Evolutionary conservation across 179 eudicot genomes (phyloP), one percentile per base, ranked within the genome.

Genomic region (Nepenthes alata): DNA sequence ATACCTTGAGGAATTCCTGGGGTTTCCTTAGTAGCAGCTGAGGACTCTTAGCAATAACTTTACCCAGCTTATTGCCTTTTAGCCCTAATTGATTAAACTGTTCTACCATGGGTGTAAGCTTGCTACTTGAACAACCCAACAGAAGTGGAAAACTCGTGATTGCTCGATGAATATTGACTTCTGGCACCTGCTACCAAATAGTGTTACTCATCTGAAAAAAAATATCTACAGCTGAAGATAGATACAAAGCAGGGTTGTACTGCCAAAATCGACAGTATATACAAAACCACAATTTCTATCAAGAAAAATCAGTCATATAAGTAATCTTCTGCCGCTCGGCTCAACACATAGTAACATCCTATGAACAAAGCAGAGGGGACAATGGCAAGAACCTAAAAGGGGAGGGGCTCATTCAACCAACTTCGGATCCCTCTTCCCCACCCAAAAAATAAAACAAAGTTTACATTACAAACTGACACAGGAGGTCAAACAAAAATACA

Each of bases 21-120:
- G 85, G 88, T 67, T 78, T 84, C 62, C 67, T 75, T 34, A 82
- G 75, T 55, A 89, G 76, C 63, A 91, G 80, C 74, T 91, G 96
- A 60, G 98, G 95, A 73, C 91, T 89, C 57, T 73, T 77, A 14
- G 85, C 75, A 47, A 91, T 69, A 61, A 86, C 84, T 64, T 75
- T 72, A 47, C 96, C 95, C 63, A 91, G 62, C 64, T 75, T 80
- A 61, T 68, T 69, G 50, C 67, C 64, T 61, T 69, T 67, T 37
- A 91, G 65, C 60, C 84, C 91, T n/a, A 82, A 47, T 36, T 74
- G 77, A 68, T 57, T 63, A 12, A 91, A 75, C 59, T 77, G 69
- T 53, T 82, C 79, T 50, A 84, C 50, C 89, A 84, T 86, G 70
- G 84, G 63, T 72, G 75, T 76, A 60, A 84, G 54, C 76, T 80